Percentiles rank a stretch among this genome's conserved stretches.
phyloP scores from a whole-genome alignment of 495 filamentous ascomycete species.

The Oidiodendron maius region DNA sequence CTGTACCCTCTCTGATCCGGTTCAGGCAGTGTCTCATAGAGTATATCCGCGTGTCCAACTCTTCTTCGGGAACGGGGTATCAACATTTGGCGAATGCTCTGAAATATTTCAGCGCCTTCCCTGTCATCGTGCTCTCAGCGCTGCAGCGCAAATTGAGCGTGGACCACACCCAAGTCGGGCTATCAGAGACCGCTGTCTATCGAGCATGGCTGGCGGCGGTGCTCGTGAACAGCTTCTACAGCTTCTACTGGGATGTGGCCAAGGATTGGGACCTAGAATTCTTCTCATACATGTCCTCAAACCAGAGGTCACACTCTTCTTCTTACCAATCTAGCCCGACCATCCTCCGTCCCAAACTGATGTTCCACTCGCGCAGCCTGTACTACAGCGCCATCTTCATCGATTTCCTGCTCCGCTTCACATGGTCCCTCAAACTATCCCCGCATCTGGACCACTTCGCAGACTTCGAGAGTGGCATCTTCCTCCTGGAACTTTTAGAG shows the following conservation, averaged over 20 bases:
- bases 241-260: conserved; percentile 96
- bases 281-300: conserved; percentile 38
- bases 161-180: conserved; percentile 32
- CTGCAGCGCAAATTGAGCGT: conserved; percentile 61
- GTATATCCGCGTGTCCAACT: conserved; percentile 63
- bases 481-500: conserved; percentile 80
- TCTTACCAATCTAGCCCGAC: conserved; percentile 43
- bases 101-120: conserved; percentile 90
- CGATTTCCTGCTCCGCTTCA: conserved; percentile 78
- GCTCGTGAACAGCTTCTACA: conserved; percentile 78
- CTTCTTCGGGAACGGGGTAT: conserved; percentile 55
- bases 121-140: conserved; percentile 74
- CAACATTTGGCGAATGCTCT: conserved; percentile 88
- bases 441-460: conserved; percentile 74
- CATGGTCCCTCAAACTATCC: conserved; percentile 81
- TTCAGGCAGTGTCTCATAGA: conserved; percentile 90
- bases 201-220: conserved; percentile 54
- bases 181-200: conserved; percentile 34
- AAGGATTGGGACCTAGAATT: conserved; percentile 95
- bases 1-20: conserved; percentile 76
- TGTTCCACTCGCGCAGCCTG: conserved; percentile 58
- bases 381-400: conserved; percentile 80
- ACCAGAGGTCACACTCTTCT: conserved; percentile 21
- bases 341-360: conserved; percentile 66
- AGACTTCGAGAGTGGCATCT: conserved; percentile 78